Base-by-base conservation (phyloP, 345 rosid genomes). In the Ceriops zippeliana region DNA sequence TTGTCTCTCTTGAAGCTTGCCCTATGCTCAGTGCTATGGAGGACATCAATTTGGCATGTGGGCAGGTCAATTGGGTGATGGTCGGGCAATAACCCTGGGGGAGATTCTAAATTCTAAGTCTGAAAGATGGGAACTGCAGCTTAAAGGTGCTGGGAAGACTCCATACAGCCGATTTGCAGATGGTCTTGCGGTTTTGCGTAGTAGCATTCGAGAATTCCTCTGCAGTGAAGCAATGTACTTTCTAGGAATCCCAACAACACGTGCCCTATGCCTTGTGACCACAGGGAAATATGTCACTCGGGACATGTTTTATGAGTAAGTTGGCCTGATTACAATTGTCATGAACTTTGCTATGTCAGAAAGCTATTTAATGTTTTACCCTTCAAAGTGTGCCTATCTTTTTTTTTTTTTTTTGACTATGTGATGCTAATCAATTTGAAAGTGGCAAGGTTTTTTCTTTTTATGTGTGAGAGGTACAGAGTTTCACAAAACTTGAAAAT, bases 21-120 rank as follows among this genome's bases (percentile, higher is more conserved):
- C 99, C 9, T 95, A 88, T 78, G 93, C 98, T 58, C 98, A 91
- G 63, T 88, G 96, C 79, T 95, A 95, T 71, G 99, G 98, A 74
- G 99, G 98, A 66, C 97, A 95, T 80, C 98, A 91, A 70, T 95
- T 95, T 83, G 97, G 99, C 63, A 86, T 74, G 83, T 96, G 98
- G 99, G 99, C 98, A 63, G 98, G 98, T 79, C 99, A 96, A 79
- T 81, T 96, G 52, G 99, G 99, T 75, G 99, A 96, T 78, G 99
- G 99, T 31, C 87, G 99, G 70, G 99, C 98, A 74, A 90, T 96
- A 59, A 87, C 97, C 9, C 85, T 96, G 0, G 99, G 99, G 49
- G 97, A 90, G 78, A 73, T 89, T 84, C 69, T 92, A 53, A 92
- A 86, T 80, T 87, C 87, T n/a, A 89, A 82, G 80, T 79, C 81